phyloP scores from a whole-genome alignment of 305 asterid species.

The Solanum hybrid region DNA sequence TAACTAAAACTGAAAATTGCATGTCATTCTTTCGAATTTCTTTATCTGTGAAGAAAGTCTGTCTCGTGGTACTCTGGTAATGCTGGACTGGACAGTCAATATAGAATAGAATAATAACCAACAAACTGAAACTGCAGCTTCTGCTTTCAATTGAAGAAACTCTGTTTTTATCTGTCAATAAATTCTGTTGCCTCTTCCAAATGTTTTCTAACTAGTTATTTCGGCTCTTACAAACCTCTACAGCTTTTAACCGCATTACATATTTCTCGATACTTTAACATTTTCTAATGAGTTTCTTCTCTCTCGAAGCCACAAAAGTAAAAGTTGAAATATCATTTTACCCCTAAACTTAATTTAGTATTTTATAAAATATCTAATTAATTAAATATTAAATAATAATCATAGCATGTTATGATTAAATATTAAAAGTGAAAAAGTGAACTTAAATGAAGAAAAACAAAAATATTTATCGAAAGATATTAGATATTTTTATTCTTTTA shows the following conservation, averaged over 20 bases:
- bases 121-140: neutral
- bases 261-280: neutral
- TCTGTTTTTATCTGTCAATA: neutral
- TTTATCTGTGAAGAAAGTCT: neutral
- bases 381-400: too few species aligned
- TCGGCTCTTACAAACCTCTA: neutral
- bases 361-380: too few species aligned
- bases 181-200: neutral
- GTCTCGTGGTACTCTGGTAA: neutral
- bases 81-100: neutral
- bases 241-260: neutral
- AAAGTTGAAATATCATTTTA: too few species aligned
- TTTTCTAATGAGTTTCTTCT: neutral
- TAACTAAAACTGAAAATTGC: neutral
- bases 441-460: neutral
- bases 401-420: neutral
- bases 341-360: neutral
- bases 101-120: neutral
- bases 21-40: conserved; percentile 1
- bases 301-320: neutral
- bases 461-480: neutral
- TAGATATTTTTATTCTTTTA: too few species aligned
- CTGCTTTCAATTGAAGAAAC: neutral
- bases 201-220: neutral
- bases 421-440: neutral